Percentiles rank a stretch among this genome's conserved stretches.
phyloP scores from a whole-genome alignment of 306 rosid species.

The Gynostemma pentaphyllum region DNA sequence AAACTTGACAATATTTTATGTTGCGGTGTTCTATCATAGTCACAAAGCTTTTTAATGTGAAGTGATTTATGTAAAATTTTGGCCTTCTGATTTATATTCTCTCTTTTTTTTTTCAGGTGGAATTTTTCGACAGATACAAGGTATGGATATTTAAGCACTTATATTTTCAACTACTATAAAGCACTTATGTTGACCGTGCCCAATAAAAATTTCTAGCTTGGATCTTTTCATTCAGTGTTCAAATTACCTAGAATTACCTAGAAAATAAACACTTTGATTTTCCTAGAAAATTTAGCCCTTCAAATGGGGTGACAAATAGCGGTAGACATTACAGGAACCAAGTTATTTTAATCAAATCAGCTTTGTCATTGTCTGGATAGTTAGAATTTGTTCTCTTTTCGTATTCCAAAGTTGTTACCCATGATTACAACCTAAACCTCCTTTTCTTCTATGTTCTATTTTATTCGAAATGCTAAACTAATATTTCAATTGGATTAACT shows the following conservation, averaged over 20 bases:
- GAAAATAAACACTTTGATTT: neutral
- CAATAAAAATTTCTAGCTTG: neutral
- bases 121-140: constrained; percentile 90
- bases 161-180: neutral
- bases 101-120: constrained; percentile 46
- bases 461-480: neutral
- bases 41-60: neutral
- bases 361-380: neutral
- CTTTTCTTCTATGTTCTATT: neutral
- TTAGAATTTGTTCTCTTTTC: neutral
- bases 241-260: neutral
- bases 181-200: too few relatives aligned
- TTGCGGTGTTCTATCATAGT: neutral
- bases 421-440: neutral
- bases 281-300: neutral
- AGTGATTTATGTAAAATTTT: neutral
- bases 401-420: neutral
- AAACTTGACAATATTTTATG: neutral
- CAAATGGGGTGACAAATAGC: too few relatives aligned
- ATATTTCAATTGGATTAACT: constrained; percentile 16
- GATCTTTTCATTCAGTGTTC: neutral
- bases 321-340: neutral
- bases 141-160: constrained; percentile 22
- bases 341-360: neutral
- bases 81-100: neutral